Evolutionary conservation across 352 stramenopile species (phyloP).

Genomic region (Phytophthora citrophthora): DNA sequence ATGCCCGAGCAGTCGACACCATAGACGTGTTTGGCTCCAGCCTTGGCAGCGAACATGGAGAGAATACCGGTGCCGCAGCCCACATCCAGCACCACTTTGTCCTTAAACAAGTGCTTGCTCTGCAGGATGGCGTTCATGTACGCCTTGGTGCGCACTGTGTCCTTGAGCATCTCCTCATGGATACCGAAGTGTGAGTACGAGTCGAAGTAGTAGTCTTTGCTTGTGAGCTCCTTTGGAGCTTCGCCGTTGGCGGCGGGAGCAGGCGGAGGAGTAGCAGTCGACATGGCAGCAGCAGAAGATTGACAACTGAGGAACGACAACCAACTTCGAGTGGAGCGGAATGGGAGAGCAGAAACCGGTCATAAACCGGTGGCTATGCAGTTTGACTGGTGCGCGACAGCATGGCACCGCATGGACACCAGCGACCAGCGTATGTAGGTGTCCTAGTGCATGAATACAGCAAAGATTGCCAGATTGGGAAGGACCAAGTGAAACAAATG

Average conservation of each 20-base stretch:
- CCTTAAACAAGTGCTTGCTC: constrained; percentile 97
- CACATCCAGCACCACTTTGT: constrained; percentile 97
- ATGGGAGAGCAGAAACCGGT: constrained; percentile 9
- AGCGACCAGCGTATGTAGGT: no score
- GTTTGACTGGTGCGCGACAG: constrained; percentile 34
- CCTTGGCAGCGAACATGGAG: constrained; percentile 97
- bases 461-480: neutral
- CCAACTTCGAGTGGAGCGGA: constrained; percentile 18
- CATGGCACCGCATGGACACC: neutral
- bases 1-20: constrained; percentile 97
- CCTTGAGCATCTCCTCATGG: constrained; percentile 99
- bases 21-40: constrained; percentile 93
- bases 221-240: constrained; percentile 71
- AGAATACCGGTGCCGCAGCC: constrained; percentile 97
- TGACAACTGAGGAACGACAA: constrained; percentile 18
- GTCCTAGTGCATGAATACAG: neutral
- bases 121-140: constrained; percentile 98
- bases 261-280: constrained; percentile 32
- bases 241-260: constrained; percentile 20
- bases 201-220: constrained; percentile 99
- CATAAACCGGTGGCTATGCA: constrained; percentile 12
- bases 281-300: constrained; percentile 36
- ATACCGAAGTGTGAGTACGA: constrained; percentile 99
- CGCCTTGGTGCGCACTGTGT: constrained; percentile 95
- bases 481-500: neutral